Base-by-base conservation (phyloP, 2,329 filamentous ascomycete genomes). In the Venturiaceae sp. region DNA sequence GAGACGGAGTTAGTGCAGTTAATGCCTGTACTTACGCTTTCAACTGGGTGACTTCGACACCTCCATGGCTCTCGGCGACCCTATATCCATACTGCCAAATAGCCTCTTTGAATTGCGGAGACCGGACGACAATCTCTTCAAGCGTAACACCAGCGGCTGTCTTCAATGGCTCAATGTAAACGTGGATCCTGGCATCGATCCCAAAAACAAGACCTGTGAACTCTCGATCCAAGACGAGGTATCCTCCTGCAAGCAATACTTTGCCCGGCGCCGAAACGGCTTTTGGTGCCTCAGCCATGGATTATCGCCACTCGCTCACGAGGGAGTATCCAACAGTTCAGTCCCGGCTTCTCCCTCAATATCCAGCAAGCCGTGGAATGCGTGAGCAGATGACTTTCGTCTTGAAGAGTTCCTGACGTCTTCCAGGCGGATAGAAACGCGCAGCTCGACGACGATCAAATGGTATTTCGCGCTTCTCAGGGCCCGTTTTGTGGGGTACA, bases 181-280 rank as follows among this genome's bases (percentile, higher is more conserved):
- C 79, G 67, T 86, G 83, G 34, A 86, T 85, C 59, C 83, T 76
- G 50, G 83, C 83, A 68, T 85, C 78, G 55, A 86, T 77, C 33
- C 82, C 83, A 65, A 85, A 84, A 3, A 86, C 83, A 19, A 84
- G 77, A 36, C 86, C 92, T 3, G 88, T 94, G 73, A 96, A 91
- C 61, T 82, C 78, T 61, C 89, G 84, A 75, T 97, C 92, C 50
- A 99, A 85, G 23, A 96, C 92, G 50, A 97, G 84, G 74, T 97
- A 99, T 62, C 94, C 94, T 63, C 94, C 94, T 3, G 92, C 90
- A 57, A 97, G 82, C 63, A 99, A 83, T 61, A 99, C 94, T 77
- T 99, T 99, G 65, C 94, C 94, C 19, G 94, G 94, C 23, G 94
- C 92, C 62, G 94, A 97, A 64, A 95, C 83, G 62, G 75, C 70